Base-by-base conservation (phyloP, 768 basidiomycete species). In the Phaeotremella fagi region DNA sequence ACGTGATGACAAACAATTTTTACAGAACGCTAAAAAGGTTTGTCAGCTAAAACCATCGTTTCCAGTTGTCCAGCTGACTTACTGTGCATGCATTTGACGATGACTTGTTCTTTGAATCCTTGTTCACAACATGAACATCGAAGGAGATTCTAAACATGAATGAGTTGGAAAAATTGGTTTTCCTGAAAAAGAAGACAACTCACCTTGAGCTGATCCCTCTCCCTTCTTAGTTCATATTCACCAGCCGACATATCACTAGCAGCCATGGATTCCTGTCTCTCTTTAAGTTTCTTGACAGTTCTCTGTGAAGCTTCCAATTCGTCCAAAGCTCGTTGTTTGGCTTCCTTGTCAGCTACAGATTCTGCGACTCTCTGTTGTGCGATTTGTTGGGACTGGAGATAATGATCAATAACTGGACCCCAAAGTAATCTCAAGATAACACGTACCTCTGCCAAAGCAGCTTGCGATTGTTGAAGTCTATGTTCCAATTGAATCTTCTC, bases 11-110 rank as follows among this genome's bases (percentile, higher is more conserved):
- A 97, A 69, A 86, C 95, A 50, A 25, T 76, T 63, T 25, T 69
- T 72, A 66, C 76, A 77, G 75, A 92, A 92, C 38, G 38, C 38
- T 41, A 18, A 48, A n/a, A 33, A 16, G 31, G 31, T 7, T 33
- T 16, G 16, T 7, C 31, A 7, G 31, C 31, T 33, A 16, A n/a
- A n/a, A n/a, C n/a, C n/a, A n/a, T n/a, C n/a, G 31, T 33, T 16
- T 33, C 7, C 31, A 7, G 31, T 16, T 33, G 31, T 7, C 16
- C 31, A 33, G 16, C 16, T 47, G n/a, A 82, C 88, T 59, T 70
- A 91, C 90, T 88, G 71, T 94, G 91, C 82, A 87, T 84, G 78
- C 90, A 94, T 71, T 89, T 90, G 28, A 83, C 85, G 56, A 94
- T 81, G 33, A 90, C 82, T 3, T 85, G 85, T 44, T 83, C 82